phyloP scores from a whole-genome alignment of 352 stramenopile genomes.

The Phytophthora crassamura region DNA sequence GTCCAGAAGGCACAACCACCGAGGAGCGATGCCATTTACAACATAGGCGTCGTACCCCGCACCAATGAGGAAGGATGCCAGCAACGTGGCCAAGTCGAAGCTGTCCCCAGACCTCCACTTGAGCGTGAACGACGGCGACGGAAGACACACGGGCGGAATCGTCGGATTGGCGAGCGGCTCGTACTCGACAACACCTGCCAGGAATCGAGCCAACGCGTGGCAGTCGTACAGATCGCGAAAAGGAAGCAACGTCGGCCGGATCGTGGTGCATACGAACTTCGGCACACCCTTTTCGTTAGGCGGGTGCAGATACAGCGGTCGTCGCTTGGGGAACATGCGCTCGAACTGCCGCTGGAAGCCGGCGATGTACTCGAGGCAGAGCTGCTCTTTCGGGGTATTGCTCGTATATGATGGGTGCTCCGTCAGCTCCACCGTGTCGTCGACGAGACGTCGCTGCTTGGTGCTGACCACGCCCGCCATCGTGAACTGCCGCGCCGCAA shows the following conservation, averaged over 20 bases:
- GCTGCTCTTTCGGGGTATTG: constrained; percentile 91
- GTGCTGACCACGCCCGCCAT: constrained; percentile 80
- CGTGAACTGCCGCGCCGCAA: constrained; percentile 73
- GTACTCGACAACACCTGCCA: constrained; percentile 93
- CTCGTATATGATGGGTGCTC: constrained; percentile 45
- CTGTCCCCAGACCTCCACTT: constrained; percentile 90
- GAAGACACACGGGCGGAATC: constrained; percentile 76
- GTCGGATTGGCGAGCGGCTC: constrained; percentile 91
- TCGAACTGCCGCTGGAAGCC: constrained; percentile 93
- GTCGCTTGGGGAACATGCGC: constrained; percentile 81
- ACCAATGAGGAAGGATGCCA: constrained; percentile 93
- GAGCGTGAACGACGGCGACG: constrained; percentile 88
- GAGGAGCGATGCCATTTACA: constrained; percentile 87
- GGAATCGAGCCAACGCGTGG: constrained; percentile 82
- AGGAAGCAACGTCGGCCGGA: constrained; percentile 93
- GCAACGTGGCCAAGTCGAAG: constrained; percentile 92
- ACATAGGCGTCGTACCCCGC: constrained; percentile 96
- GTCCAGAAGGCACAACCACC: constrained; percentile 93
- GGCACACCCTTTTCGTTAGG: constrained; percentile 92
- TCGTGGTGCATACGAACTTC: constrained; percentile 96
- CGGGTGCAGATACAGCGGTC: constrained; percentile 87
- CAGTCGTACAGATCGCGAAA: constrained; percentile 94
- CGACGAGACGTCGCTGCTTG: constrained; percentile 78
- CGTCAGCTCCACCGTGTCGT: constrained; percentile 48
- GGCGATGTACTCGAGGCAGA: constrained; percentile 94